Percentiles rank a stretch among this genome's conserved stretches.
Conservation (phyloP, 179 eudicot genomes). For the Heliamphora pulchella region DNA sequence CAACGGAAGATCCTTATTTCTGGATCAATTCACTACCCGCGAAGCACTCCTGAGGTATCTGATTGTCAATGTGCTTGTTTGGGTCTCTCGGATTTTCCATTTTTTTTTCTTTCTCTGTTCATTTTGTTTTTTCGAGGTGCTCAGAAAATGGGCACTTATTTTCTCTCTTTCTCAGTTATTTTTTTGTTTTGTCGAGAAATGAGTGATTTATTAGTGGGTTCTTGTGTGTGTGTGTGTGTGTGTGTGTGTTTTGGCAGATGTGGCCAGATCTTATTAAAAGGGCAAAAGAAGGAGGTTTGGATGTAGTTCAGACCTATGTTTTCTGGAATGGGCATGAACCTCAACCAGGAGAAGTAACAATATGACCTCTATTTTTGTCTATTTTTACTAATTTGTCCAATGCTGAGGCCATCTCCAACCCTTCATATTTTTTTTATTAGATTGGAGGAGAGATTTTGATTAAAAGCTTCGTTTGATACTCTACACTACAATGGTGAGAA, state of each 20-base stretch:
- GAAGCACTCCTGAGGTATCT: conserved; percentile 79
- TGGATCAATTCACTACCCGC: conserved; percentile 85
- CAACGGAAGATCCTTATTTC: conserved; percentile 62
- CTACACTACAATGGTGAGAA: no score
- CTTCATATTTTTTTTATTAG: no score
- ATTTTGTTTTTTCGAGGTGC: conserved; percentile 9
- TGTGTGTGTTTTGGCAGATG: conserved; percentile 43
- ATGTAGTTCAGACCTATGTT: conserved; percentile 88
- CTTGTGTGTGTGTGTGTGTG: no score
- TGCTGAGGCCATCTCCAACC: neutral
- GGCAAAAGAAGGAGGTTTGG: conserved; percentile 89
- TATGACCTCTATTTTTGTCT: neutral
- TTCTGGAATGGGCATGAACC: conserved; percentile 99
- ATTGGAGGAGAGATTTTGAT: no score
- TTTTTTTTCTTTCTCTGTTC: neutral
- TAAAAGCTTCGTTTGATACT: no score
- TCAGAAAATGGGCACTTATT: conserved; percentile 11
- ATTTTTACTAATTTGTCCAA: neutral
- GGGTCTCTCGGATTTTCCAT: conserved; percentile 4
- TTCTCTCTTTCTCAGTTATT: neutral
- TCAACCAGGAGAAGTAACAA: conserved; percentile 64
- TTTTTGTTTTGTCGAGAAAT: no score
- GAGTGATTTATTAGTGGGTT: no score
- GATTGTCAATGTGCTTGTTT: conserved; percentile 15
- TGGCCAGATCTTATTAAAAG: conserved; percentile 94